These are phyloP conservation scores for Cercospora brassicicola DNA, from an alignment of 2,329 filamentous ascomycete species.

Conservation along the genomic window DNA sequence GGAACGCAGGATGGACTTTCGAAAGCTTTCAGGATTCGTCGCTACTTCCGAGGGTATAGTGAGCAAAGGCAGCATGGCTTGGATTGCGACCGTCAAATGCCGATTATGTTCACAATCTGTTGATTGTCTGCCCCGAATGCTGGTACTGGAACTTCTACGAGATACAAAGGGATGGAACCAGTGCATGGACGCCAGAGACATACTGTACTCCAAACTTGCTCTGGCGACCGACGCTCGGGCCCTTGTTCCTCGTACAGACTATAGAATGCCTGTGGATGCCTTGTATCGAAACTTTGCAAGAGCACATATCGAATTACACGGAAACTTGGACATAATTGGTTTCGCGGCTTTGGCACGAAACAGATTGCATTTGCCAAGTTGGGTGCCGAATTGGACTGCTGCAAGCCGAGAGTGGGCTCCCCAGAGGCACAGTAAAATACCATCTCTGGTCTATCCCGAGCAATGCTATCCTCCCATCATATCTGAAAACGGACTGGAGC, in stretches of 20 bases:
- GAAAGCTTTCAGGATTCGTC: neutral
- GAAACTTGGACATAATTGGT: neutral
- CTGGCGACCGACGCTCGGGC: neutral
- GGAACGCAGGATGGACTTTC: neutral
- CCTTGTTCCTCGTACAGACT: neutral
- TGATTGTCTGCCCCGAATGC: neutral
- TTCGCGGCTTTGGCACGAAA: neutral
- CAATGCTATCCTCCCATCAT: neutral
- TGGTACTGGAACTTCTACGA: neutral
- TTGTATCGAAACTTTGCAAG: neutral
- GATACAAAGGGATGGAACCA: neutral
- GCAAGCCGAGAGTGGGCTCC: neutral
- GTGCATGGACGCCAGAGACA: neutral
- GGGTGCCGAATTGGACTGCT: neutral
- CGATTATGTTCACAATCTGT: neutral
- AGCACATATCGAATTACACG: neutral
- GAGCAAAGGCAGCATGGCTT: neutral
- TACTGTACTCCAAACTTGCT: neutral
- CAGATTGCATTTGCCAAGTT: neutral
- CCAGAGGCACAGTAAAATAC: neutral
- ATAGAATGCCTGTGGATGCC: neutral
- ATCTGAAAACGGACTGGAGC: neutral
- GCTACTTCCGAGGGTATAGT: neutral
- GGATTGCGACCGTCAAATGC: neutral
- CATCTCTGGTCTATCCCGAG: neutral